A percentile compares a stretch with the other conserved stretches of the same genome.
phyloP scores from a whole-genome alignment of 148 eudicot species.

The Vaccinium vitisidaea region DNA sequence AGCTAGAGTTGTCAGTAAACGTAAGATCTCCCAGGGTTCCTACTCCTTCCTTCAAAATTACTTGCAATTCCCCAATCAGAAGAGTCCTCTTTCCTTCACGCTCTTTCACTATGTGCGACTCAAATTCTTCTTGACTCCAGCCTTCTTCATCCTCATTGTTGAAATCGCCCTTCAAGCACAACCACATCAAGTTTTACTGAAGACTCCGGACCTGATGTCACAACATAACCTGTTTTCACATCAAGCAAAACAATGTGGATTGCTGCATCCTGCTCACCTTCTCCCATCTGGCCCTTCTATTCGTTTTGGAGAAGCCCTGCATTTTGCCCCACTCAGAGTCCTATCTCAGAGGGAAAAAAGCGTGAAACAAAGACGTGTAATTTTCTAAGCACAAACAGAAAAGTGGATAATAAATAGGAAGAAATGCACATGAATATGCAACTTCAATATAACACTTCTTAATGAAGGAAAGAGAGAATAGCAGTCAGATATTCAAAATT shows the following conservation, averaged over 20 bases:
- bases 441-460: background rate
- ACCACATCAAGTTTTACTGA: conserved; percentile 74
- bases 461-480: background rate
- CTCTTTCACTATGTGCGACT: conserved; percentile 81
- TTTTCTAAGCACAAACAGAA: background rate
- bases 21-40: conserved; percentile 86
- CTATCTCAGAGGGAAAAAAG: conserved; percentile 14
- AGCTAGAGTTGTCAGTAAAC: conserved; percentile 96
- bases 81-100: conserved; percentile 98
- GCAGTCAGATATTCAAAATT: background rate
- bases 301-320: conserved; percentile 74
- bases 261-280: conserved; percentile 89
- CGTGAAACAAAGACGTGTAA: conserved; percentile 14
- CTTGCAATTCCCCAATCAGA: conserved; percentile 78
- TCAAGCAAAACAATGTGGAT: conserved; percentile 77
- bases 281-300: conserved; percentile 82
- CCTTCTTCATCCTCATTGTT: conserved; percentile 60
- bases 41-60: conserved; percentile 78
- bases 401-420: background rate
- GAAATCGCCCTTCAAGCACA: conserved; percentile 97
- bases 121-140: conserved; percentile 85
- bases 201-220: conserved; percentile 78
- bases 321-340: conserved; percentile 18
- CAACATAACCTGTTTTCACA: conserved; percentile 68
- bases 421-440: background rate